A percentile compares a stretch with the other conserved stretches of the same genome.
Evolutionary conservation across 139 green algal genomes (phyloP).

Genomic region (Tetradesmus obliquus): DNA sequence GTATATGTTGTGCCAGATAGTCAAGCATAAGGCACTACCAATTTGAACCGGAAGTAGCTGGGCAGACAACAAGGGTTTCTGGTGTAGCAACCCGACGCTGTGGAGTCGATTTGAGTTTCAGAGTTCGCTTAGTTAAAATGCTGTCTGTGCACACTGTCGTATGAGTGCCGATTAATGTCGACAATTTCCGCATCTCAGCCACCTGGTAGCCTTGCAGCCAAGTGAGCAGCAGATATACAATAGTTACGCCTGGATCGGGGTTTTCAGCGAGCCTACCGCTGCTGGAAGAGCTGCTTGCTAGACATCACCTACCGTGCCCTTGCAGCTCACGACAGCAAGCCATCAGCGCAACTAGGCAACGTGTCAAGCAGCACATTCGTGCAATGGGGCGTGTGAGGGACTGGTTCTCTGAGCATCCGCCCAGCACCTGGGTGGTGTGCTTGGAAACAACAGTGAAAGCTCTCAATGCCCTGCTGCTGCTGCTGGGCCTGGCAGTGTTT

Average conservation of each 20-base stretch:
- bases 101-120: too few relatives aligned
- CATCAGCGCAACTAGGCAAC: too few relatives aligned
- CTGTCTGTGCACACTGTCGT: background rate
- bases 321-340: background rate
- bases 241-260: too few relatives aligned
- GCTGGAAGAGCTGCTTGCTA: background rate
- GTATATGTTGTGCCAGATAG: too few relatives aligned
- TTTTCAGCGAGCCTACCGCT: too few relatives aligned
- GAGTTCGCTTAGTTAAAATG: background rate
- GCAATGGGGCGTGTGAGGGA: background rate
- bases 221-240: too few relatives aligned
- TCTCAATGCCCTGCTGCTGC: conserved; percentile 28
- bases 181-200: background rate
- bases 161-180: background rate
- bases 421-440: background rate
- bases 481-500: conserved; percentile 6
- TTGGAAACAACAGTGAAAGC: conserved; percentile 19
- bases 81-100: background rate
- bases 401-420: conserved; percentile 38
- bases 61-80: background rate
- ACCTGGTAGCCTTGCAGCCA: too few relatives aligned
- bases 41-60: background rate
- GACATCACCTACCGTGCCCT: background rate
- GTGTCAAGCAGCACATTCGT: background rate
- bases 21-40: background rate